phyloP scores from a whole-genome alignment of 2,329 filamentous ascomycete species.

The Tolypocladium album region DNA sequence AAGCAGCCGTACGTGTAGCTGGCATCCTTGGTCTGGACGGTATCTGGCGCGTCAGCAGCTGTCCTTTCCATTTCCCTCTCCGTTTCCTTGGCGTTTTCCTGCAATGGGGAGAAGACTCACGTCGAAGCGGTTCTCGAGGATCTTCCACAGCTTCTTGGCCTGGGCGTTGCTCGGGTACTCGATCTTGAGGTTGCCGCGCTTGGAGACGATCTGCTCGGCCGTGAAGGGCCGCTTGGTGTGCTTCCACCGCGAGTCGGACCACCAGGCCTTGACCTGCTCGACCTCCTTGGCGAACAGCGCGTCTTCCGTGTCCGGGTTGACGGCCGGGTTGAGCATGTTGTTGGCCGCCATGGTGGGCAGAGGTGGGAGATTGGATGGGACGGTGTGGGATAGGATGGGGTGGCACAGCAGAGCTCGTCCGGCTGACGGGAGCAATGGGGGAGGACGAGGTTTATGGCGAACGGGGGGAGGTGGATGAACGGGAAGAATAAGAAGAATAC shows the following conservation, averaged over 20 bases:
- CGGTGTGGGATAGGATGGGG: not conserved
- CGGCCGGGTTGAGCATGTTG: slow-evolving; percentile 49
- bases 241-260: slow-evolving; percentile 84
- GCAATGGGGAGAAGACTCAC: slow-evolving; percentile 29
- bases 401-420: not conserved
- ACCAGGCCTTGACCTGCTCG: slow-evolving; percentile 85
- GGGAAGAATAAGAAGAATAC: not conserved
- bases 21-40: slow-evolving; percentile 63
- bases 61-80: not conserved
- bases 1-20: slow-evolving; percentile 96
- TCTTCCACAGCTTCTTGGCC: slow-evolving; percentile 90
- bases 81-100: too few relatives aligned
- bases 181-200: slow-evolving; percentile 83
- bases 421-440: not conserved
- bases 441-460: not conserved
- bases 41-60: not conserved
- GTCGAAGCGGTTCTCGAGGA: slow-evolving; percentile 77
- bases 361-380: not conserved
- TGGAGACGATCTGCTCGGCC: slow-evolving; percentile 92
- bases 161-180: slow-evolving; percentile 83
- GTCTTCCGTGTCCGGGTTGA: slow-evolving; percentile 48
- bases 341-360: slow-evolving; percentile 42
- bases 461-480: not conserved
- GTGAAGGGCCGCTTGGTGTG: slow-evolving; percentile 89
- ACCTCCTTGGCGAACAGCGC: slow-evolving; percentile 73